Base-by-base conservation (phyloP, 345 rosid genomes). In the Aegle marmelos region DNA sequence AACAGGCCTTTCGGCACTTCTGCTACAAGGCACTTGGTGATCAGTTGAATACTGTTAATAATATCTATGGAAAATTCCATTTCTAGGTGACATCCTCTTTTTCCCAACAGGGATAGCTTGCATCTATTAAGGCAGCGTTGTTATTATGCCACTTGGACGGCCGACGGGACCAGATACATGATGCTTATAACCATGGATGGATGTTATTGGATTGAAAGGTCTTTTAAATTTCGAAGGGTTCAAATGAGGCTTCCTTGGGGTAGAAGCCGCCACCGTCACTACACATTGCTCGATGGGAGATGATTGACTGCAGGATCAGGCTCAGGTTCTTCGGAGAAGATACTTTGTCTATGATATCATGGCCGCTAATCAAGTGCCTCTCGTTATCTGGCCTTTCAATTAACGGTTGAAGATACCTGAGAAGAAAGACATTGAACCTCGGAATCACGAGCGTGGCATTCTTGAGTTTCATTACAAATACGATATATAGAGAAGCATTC, bases 141-240 rank as follows among this genome's bases (percentile, higher is more conserved):
- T 84, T 94, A 94, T 82, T 92, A 92, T 85, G 98, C 99, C 74
- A 94, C 99, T 8, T 96, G 99, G 99, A 96, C 94, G 81, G 99
- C 99, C 72, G 99, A 94, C 82, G 99, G 99, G 80, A 96, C 97
- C 9, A 88, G 99, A 80, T 91, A 96, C 78, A 89, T 94, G 98
- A 91, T 94, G 98, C 87, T 96, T 64, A 89, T 92, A 80, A 94
- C 90, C 72, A 64, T 85, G 53, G 98, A 94, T 85, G 99, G 98
- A 24, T 96, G 97, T 71, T 96, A 91, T 75, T 75, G 94, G 78
- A 83, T 96, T 57, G 98, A 96, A 84, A 85, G 98, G 78, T 87
- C 89, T 82, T 94, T 96, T 83, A 92, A 90, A 74, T 89, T 94
- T 72, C 88, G 94, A 73, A 90, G 98, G 89, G 97, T 94, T 34